Conservation (phyloP, 257 asterid species). For the Nicotiana undulata region DNA sequence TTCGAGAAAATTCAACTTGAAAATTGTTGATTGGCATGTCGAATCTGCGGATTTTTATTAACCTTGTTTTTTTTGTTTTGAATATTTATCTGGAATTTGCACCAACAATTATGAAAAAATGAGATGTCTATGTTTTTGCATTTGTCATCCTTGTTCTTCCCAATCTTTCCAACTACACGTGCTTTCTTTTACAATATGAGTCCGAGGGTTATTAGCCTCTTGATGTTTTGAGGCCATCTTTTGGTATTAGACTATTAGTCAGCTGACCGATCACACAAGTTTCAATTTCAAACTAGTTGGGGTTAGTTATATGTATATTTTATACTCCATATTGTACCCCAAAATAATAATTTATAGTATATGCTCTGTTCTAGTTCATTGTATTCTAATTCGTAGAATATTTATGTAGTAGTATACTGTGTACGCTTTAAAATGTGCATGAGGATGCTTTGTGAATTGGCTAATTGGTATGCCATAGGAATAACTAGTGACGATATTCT, state of each 20-base stretch:
- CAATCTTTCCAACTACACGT: too few species aligned
- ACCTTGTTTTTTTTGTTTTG: not conserved
- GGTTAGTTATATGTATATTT: too few species aligned
- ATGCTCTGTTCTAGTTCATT: not conserved
- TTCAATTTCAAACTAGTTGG: too few species aligned
- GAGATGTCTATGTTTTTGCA: not conserved
- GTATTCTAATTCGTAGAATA: not conserved
- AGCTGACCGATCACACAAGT: too few species aligned
- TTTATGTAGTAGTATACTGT: not conserved
- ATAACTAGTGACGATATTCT: not conserved
- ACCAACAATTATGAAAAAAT: not conserved
- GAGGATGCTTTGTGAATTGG: not conserved
- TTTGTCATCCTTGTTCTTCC: not conserved
- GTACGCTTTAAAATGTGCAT: not conserved
- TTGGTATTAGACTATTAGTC: too few species aligned
- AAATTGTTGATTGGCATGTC: not conserved
- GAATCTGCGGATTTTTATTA: not conserved
- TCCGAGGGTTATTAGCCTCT: not conserved
- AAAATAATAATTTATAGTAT: too few species aligned
- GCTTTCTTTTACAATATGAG: not conserved
- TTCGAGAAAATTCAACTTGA: not conserved
- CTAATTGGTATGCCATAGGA: too few species aligned
- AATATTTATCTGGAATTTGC: not conserved
- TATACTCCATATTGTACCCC: too few species aligned
- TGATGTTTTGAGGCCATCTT: too few species aligned